A percentile compares a stretch with the other conserved stretches of the same genome.
Conservation (phyloP, 2,329 filamentous ascomycete species). For the Claviceps sorghi region DNA sequence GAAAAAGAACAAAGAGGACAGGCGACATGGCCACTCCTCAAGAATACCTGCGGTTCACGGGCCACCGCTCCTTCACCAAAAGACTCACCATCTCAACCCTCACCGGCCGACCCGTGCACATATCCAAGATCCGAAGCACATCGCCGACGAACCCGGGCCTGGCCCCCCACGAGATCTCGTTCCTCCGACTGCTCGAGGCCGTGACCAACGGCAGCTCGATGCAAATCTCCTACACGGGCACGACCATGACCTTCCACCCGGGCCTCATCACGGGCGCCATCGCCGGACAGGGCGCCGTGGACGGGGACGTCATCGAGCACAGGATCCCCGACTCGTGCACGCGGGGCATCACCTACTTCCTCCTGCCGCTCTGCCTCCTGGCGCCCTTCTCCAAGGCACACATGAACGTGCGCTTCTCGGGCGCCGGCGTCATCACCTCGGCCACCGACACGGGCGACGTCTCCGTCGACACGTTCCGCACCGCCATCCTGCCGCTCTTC, state of each 20-base stretch:
- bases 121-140: constrained; percentile 81
- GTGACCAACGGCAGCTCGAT: constrained; percentile 91
- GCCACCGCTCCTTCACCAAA: constrained; percentile 67
- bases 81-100: constrained; percentile 83
- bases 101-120: constrained; percentile 76
- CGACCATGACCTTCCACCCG: constrained; percentile 79
- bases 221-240: constrained; percentile 93
- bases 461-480: constrained; percentile 84
- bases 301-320: constrained; percentile 66
- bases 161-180: constrained; percentile 83
- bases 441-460: constrained; percentile 74
- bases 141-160: constrained; percentile 81
- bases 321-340: constrained; percentile 61
- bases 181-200: constrained; percentile 83
- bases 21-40: constrained; percentile 24
- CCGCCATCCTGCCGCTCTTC: constrained; percentile 79
- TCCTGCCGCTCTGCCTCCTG: constrained; percentile 75
- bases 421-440: constrained; percentile 82
- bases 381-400: constrained; percentile 87
- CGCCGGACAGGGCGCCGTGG: constrained; percentile 54
- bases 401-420: constrained; percentile 79
- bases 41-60: constrained; percentile 61
- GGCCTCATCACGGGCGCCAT: constrained; percentile 81
- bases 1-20: not conserved
- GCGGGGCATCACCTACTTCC: constrained; percentile 79